Base-by-base conservation (phyloP, 148 eudicot genomes). In the Spergularia bocconei region DNA sequence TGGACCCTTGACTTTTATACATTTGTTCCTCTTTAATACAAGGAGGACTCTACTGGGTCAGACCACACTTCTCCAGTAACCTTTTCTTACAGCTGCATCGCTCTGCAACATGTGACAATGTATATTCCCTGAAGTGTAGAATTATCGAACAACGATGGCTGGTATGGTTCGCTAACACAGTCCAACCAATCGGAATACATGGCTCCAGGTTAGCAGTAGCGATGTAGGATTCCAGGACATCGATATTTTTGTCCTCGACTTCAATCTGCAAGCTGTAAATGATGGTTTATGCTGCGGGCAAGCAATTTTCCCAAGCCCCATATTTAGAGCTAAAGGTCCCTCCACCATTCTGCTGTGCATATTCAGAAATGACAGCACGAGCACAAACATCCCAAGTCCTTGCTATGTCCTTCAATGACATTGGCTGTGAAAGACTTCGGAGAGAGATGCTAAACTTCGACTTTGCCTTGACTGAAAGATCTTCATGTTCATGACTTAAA, bases 301-400 rank as follows among this genome's bases (percentile, higher is more conserved):
- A 75, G 86, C 92, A 90, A 67, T 85, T 85, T 81, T 95, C 97
- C 99, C 99, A 95, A 33, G 88, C 80, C 62, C 99, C 99, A 74
- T 90, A 95, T 72, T 86, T 90, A 9, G 97, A 92, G 81, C 97
- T 92, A 87, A 95, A 92, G 77, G 82, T 92, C 65, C 99, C 99
- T 70, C 97, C 99, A 60, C 97, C 96, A 17, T 79, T 87, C 73
- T 81, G 88, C 75, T 90, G 89, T 10, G 93, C 97, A 80, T 80
- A 90, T 61, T 95, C 97, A 3, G 86, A 84, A n/a, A 95, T 86
- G 66, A 92, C 91, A 44, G 87, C 85, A 64, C 92, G 96, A 63
- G 93, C 87, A 81, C 98, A 90, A 33, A 70, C 81, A 79, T 95
- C 98, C 98, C 98, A 95, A 38, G 92, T 90, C 77, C 83, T 88